A percentile compares a stretch with the other conserved stretches of the same genome.
Conservation (phyloP, 495 filamentous ascomycete genomes). For the Bacidia rubella region DNA sequence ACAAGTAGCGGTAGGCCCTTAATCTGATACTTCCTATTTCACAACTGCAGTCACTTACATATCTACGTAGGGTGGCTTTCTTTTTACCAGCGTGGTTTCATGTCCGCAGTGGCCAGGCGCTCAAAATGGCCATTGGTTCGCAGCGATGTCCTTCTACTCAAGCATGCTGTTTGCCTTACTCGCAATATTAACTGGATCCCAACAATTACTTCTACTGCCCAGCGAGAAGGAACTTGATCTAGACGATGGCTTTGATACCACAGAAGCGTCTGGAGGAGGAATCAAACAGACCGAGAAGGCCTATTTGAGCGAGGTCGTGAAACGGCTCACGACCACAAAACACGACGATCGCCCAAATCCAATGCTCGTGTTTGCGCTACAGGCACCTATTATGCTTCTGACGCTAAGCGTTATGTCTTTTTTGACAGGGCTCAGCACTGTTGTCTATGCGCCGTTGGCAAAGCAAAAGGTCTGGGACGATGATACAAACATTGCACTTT, state of each 20-base stretch:
- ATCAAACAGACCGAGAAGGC: neutral
- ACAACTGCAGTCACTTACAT: too few species aligned
- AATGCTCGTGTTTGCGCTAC: neutral
- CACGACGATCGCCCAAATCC: neutral
- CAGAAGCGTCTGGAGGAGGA: neutral
- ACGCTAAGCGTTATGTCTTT: slow-evolving; percentile 1
- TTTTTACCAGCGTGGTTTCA: too few species aligned
- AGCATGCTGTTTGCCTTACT: slow-evolving; percentile 2
- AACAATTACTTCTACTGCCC: slow-evolving; percentile 1
- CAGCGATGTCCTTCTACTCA: neutral
- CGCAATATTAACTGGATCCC: neutral
- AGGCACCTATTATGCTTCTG: slow-evolving; percentile 1
- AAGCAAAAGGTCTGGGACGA: too few species aligned
- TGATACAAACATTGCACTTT: too few species aligned
- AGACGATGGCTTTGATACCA: neutral
- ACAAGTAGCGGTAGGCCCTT: too few species aligned
- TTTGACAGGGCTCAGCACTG: too few species aligned
- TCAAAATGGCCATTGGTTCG: neutral
- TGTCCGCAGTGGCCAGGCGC: slow-evolving; percentile 1
- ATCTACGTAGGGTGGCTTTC: too few species aligned
- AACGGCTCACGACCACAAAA: neutral
- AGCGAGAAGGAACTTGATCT: neutral
- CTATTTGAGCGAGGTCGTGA: neutral
- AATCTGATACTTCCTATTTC: too few species aligned
- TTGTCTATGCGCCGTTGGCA: too few species aligned